Evolutionary conservation across 179 eudicot species (phyloP).

Genomic region (Spinacia oleracea): DNA sequence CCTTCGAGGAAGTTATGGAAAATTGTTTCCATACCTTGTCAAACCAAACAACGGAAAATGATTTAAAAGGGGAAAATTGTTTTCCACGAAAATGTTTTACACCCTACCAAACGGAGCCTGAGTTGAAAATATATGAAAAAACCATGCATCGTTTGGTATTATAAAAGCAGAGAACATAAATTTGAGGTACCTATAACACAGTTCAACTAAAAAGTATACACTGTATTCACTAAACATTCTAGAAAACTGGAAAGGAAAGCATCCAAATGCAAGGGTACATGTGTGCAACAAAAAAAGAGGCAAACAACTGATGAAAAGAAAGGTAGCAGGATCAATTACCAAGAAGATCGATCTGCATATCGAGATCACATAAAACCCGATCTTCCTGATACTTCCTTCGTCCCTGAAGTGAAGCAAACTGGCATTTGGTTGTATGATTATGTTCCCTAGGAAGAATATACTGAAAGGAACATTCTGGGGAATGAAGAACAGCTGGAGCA

Average conservation of each 20-base stretch:
- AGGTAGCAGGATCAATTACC: neutral
- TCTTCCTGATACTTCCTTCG: conserved; percentile 27
- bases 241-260: neutral
- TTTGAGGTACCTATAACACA: neutral
- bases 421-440: conserved; percentile 16
- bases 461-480: conserved; percentile 26
- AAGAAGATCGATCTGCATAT: conserved; percentile 20
- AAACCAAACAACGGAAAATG: too few species aligned
- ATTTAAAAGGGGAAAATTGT: too few species aligned
- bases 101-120: neutral
- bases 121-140: neutral
- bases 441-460: conserved; percentile 12
- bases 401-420: conserved; percentile 19
- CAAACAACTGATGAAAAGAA: neutral
- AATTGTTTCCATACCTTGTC: too few species aligned
- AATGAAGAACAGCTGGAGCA: conserved; percentile 16
- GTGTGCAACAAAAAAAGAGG: neutral
- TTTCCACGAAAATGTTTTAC: too few species aligned
- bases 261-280: neutral
- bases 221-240: neutral
- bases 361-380: conserved; percentile 22
- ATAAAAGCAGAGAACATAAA: neutral
- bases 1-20: too few species aligned
- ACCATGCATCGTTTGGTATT: neutral
- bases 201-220: neutral